Evolutionary conservation across 2,329 filamentous ascomycete genomes (phyloP).

Genomic region (Scytalidium sp.): DNA sequence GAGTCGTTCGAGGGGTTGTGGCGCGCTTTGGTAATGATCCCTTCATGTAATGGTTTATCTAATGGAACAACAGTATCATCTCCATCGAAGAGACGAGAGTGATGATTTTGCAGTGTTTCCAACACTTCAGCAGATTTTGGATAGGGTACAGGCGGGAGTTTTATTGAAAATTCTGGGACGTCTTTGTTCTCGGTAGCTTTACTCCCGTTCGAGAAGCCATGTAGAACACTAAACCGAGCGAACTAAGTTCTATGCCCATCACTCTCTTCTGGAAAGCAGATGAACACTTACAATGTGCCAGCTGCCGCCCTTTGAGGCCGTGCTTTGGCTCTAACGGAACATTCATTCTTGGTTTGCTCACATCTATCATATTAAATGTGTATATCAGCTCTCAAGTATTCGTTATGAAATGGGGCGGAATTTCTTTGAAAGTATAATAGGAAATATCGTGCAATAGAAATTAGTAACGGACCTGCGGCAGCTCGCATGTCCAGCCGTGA

Average conservation of each 20-base stretch:
- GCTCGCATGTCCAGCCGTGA: conserved; percentile 10
- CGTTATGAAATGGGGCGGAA: too few relatives aligned
- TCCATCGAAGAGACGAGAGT: conserved; percentile 19
- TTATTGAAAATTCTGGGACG: conserved; percentile 17
- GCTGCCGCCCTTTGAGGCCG: conserved; percentile 21
- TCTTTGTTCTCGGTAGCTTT: too few relatives aligned
- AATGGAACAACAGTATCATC: conserved; percentile 1
- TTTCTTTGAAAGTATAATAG: background rate
- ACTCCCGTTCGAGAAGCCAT: too few relatives aligned
- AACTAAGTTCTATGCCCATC: background rate
- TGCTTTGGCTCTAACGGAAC: conserved; percentile 24
- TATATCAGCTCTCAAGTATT: background rate
- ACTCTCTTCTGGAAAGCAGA: background rate
- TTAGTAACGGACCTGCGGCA: conserved; percentile 13
- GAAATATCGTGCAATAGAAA: background rate
- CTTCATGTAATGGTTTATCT: background rate
- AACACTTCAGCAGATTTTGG: conserved; percentile 18
- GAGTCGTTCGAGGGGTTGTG: background rate
- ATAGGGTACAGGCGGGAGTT: conserved; percentile 16
- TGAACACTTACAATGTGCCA: background rate
- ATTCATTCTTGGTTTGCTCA: conserved; percentile 18
- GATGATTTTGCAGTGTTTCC: conserved; percentile 16
- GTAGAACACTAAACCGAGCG: too few relatives aligned
- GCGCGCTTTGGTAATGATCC: background rate
- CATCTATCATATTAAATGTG: conserved; percentile 11